phyloP scores from a whole-genome alignment of 1,139 yeast genomes.

The Yamadazyma friedrichii region DNA sequence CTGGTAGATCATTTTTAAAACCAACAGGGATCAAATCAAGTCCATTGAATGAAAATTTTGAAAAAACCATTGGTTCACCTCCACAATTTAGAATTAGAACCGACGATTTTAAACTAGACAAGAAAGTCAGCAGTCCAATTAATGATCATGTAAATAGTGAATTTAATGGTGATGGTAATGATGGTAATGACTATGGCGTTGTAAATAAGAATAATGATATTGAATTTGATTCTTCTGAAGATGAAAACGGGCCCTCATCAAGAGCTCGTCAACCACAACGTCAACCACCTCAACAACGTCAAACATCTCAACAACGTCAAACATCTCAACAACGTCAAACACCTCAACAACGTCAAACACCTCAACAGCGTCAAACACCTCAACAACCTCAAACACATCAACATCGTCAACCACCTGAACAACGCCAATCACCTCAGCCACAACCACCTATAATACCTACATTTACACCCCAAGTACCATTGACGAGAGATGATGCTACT shows the following conservation, averaged over 20 bases:
- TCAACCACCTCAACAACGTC: background rate
- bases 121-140: background rate
- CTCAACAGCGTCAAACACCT: background rate
- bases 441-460: too few species aligned
- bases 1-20: conserved; percentile 8
- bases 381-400: background rate
- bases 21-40: conserved; percentile 3
- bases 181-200: background rate
- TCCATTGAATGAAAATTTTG: conserved; percentile 1
- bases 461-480: too few species aligned
- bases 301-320: background rate
- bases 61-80: conserved; percentile 2
- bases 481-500: too few species aligned
- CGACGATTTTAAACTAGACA: conserved; percentile 3
- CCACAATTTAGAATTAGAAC: conserved; percentile 1
- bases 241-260: conserved; percentile 9
- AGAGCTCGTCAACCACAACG: background rate
- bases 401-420: too few species aligned
- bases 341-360: background rate
- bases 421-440: too few species aligned
- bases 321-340: too few species aligned
- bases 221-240: conserved; percentile 22
- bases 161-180: background rate
- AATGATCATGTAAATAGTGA: background rate
- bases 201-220: conserved; percentile 11